Evolutionary conservation across 352 stramenopile species (phyloP).

Genomic region (Globisporangium polare): DNA sequence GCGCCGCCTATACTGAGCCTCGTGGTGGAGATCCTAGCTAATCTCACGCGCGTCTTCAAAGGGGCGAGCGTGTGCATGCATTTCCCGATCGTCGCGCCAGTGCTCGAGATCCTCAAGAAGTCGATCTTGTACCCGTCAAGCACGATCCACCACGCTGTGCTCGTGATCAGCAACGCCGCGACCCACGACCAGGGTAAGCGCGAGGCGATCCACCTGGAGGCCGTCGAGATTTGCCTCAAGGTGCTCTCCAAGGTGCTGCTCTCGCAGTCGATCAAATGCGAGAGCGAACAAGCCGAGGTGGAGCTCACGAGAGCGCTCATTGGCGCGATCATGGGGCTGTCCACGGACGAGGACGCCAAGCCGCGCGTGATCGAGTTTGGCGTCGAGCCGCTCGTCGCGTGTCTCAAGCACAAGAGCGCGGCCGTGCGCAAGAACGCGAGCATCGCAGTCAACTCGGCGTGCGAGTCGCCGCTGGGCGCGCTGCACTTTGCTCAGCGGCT

Average conservation of each 20-base stretch:
- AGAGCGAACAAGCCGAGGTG: slow-evolving; percentile 28
- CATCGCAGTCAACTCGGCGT: slow-evolving; percentile 63
- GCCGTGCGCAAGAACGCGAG: slow-evolving; percentile 46
- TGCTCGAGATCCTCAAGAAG: slow-evolving; percentile 60
- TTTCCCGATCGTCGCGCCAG: slow-evolving; percentile 36
- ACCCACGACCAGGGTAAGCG: slow-evolving; percentile 54
- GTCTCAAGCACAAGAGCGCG: slow-evolving; percentile 38
- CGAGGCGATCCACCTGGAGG: slow-evolving; percentile 38
- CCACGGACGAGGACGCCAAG: slow-evolving; percentile 64
- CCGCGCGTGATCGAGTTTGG: slow-evolving; percentile 62
- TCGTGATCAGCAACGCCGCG: slow-evolving; percentile 50
- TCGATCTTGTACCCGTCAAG: slow-evolving; percentile 35
- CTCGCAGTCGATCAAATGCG: slow-evolving; percentile 33
- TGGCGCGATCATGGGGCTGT: slow-evolving; percentile 62
- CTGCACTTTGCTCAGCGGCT: slow-evolving; percentile 39
- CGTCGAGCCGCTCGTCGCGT: slow-evolving; percentile 58
- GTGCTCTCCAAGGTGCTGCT: slow-evolving; percentile 51
- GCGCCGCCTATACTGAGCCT: slow-evolving; percentile 29
- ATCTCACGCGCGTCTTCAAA: slow-evolving; percentile 55
- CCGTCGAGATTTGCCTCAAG: slow-evolving; percentile 54
- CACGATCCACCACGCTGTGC: slow-evolving; percentile 34
- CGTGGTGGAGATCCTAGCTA: slow-evolving; percentile 42
- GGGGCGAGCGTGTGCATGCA: slow-evolving; percentile 37
- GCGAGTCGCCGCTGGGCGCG: slow-evolving; percentile 45
- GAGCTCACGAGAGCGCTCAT: slow-evolving; percentile 56